Evolutionary conservation across 2,329 filamentous ascomycete genomes (phyloP).

Genomic region (Pleurostoma richardsiae): DNA sequence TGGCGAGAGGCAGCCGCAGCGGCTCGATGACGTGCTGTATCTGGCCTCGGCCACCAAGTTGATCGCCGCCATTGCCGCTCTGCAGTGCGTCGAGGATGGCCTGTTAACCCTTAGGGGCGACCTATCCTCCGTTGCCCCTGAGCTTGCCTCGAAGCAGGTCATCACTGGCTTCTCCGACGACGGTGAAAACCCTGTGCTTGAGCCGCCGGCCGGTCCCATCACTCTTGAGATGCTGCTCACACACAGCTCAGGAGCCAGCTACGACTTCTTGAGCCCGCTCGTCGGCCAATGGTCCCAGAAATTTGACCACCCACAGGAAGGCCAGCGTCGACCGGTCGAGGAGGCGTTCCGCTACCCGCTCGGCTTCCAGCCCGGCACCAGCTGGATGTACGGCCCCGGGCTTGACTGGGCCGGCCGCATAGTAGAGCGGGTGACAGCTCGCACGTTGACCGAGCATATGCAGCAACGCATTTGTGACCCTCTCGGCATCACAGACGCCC

Average conservation of each 20-base stretch:
- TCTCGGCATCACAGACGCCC: constrained; percentile 31
- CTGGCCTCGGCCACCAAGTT: constrained; percentile 35
- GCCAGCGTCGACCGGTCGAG: constrained; percentile 26
- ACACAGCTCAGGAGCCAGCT: constrained; percentile 43
- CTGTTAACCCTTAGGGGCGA: constrained; percentile 40
- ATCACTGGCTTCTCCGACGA: constrained; percentile 39
- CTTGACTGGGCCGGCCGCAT: constrained; percentile 50
- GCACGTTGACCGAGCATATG: constrained; percentile 36
- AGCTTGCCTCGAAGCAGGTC: constrained; percentile 40
- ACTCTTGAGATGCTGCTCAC: constrained; percentile 46
- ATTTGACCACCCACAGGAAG: constrained; percentile 14
- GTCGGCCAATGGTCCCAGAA: constrained; percentile 28
- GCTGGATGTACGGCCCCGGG: constrained; percentile 44
- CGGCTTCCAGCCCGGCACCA: constrained; percentile 41
- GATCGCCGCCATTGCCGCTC: constrained; percentile 42
- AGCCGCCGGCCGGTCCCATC: constrained; percentile 27
- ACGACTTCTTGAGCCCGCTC: constrained; percentile 33
- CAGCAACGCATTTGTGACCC: constrained; percentile 36
- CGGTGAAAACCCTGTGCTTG: constrained; percentile 28
- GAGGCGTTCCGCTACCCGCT: constrained; percentile 38
- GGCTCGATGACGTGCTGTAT: constrained; percentile 28
- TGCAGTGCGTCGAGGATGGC: constrained; percentile 51
- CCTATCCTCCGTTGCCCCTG: constrained; percentile 37
- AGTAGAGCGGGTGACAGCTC: constrained; percentile 39
- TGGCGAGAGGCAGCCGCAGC: constrained; percentile 27